These are phyloP conservation scores for Echinosophora koreensis DNA, from an alignment of 306 rosid species.

Conservation along the genomic window DNA sequence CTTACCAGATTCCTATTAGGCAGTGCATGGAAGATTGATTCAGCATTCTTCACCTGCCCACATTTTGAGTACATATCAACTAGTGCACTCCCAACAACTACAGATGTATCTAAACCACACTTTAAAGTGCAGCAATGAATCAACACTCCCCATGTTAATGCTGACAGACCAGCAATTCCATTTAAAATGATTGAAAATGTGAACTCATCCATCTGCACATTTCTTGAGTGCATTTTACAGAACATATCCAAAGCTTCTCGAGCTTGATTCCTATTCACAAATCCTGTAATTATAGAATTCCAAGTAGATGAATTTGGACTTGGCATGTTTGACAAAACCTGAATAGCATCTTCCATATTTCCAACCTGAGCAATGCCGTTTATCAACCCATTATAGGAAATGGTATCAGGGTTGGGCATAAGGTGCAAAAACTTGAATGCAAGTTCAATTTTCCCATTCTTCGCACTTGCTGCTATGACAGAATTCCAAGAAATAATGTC, in stretches of 20 bases:
- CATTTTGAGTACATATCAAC: slow-evolving; percentile 86
- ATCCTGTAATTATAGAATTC: slow-evolving; percentile 77
- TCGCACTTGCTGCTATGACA: slow-evolving; percentile 66
- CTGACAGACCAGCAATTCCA: slow-evolving; percentile 70
- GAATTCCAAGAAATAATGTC: slow-evolving; percentile 81
- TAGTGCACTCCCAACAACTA: slow-evolving; percentile 72
- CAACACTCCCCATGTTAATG: slow-evolving; percentile 69
- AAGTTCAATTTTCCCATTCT: slow-evolving; percentile 58
- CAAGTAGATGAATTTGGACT: slow-evolving; percentile 75
- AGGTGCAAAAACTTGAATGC: slow-evolving; percentile 56
- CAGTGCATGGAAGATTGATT: slow-evolving; percentile 59
- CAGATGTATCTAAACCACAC: slow-evolving; percentile 58
- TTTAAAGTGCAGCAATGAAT: slow-evolving; percentile 69
- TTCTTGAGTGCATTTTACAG: slow-evolving; percentile 62
- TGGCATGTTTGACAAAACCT: slow-evolving; percentile 61
- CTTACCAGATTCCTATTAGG: slow-evolving; percentile 64
- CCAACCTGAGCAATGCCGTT: slow-evolving; percentile 70
- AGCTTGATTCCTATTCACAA: slow-evolving; percentile 65
- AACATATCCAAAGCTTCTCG: slow-evolving; percentile 65
- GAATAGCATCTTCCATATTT: slow-evolving; percentile 61
- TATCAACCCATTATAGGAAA: slow-evolving; percentile 74
- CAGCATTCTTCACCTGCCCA: slow-evolving; percentile 61
- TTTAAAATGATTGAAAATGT: slow-evolving; percentile 73
- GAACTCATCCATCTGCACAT: slow-evolving; percentile 63
- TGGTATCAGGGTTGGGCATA: slow-evolving; percentile 66